These are phyloP conservation scores for Xylaria sp. DNA, from an alignment of 2,329 filamentous ascomycete species.

Conservation along the genomic window DNA sequence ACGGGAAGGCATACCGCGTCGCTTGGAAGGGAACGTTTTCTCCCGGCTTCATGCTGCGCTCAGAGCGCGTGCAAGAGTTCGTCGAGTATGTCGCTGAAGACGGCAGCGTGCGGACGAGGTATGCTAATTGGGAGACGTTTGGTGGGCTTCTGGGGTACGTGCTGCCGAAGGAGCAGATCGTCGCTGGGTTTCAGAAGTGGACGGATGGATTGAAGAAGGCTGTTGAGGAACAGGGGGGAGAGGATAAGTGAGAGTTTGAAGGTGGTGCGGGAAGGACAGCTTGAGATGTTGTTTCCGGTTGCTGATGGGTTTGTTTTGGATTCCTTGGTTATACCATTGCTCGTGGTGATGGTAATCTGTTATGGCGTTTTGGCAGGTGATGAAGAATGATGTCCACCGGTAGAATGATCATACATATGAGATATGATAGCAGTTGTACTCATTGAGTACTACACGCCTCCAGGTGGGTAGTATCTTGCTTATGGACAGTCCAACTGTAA, in stretches of 20 bases:
- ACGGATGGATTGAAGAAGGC: conserved; percentile 22
- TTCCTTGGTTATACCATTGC: too few relatives aligned
- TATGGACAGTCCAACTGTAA: too few relatives aligned
- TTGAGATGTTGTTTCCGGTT: neutral
- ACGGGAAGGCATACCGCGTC: conserved; percentile 18
- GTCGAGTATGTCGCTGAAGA: neutral
- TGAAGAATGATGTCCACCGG: neutral
- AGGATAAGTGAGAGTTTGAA: neutral
- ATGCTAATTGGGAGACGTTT: conserved; percentile 29
- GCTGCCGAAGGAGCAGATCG: conserved; percentile 19
- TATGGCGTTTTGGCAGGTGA: too few relatives aligned
- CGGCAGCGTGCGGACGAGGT: conserved; percentile 3
- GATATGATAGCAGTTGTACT: neutral
- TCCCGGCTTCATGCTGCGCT: conserved; percentile 22
- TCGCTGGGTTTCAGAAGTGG: conserved; percentile 26
- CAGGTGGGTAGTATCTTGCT: too few relatives aligned
- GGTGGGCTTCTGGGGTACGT: conserved; percentile 16
- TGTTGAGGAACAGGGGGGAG: conserved; percentile 6
- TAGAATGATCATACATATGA: neutral
- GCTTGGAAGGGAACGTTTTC: conserved; percentile 20
- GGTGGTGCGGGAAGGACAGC: neutral
- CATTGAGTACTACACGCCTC: too few relatives aligned
- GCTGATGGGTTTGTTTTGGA: too few relatives aligned
- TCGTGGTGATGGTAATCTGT: too few relatives aligned
- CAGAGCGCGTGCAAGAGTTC: conserved; percentile 30